These are phyloP conservation scores for Juncus effusus DNA, from an alignment of 176 grass and related monocot genomes.

Conservation along the genomic window DNA sequence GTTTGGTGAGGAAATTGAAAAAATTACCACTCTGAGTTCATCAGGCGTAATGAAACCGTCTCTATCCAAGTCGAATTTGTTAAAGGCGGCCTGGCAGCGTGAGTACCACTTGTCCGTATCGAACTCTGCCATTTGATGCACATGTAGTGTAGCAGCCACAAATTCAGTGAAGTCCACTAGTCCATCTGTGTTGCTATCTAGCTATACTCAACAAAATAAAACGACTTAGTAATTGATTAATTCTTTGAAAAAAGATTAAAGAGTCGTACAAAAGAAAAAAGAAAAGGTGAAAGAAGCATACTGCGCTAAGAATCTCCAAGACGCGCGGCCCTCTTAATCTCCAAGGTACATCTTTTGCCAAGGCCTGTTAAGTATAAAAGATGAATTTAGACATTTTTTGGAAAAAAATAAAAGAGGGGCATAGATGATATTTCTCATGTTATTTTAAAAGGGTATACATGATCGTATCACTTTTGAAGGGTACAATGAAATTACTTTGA, in stretches of 20 bases:
- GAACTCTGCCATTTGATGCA: conserved; percentile 96
- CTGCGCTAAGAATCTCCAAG: conserved; percentile 87
- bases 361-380: conserved; percentile 49
- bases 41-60: conserved; percentile 97
- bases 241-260: conserved; percentile 6
- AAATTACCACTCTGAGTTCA: conserved; percentile 89
- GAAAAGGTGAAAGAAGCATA: conserved; percentile 34
- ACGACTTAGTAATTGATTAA: conserved; percentile 22
- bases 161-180: conserved; percentile 97
- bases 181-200: conserved; percentile 95
- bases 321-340: conserved; percentile 82
- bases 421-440: background rate
- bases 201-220: conserved; percentile 35
- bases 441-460: background rate
- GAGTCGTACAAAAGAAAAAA: background rate
- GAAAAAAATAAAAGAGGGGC: background rate
- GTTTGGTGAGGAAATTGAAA: conserved; percentile 7
- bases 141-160: conserved; percentile 84
- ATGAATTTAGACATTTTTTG: conserved; percentile 23
- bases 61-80: conserved; percentile 90
- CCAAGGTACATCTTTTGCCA: conserved; percentile 98
- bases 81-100: conserved; percentile 85
- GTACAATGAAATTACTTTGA: too few relatives aligned
- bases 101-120: conserved; percentile 78
- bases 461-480: too few relatives aligned